Base-by-base conservation (phyloP, 371 early-diverging fungal species). In the Nematocida ausubeli region DNA sequence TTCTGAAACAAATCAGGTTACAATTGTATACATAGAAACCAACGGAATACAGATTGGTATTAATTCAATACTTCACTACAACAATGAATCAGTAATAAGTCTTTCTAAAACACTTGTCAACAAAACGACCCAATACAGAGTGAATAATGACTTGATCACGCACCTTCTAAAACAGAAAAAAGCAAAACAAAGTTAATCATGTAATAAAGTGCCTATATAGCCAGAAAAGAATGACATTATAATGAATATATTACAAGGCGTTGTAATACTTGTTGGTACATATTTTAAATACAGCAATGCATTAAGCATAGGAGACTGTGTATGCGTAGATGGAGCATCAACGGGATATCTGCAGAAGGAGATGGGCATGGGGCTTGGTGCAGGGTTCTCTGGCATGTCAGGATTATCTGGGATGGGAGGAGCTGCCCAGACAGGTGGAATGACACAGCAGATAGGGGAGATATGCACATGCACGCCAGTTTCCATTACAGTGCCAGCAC, bases 1-100 rank as follows among this genome's bases (percentile, higher is more conserved):
- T 6, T 19, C 26, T 14, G 7, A 9, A 7, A 49, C 34, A 34
- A 47, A 52, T 47, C 37, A 42, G 54, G 39, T 22, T 9, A 14
- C 6, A n/a, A 57, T 75, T 6, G 37, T n/a, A 24, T 75, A 75
- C 67, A 42, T 75, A 66, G 78, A 75, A 32, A 66, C 58, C 12
- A 40, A 75, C 5, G 52, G 54, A 24, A 30, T 16, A 40, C 34
- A 44, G 35, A 42, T 75, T 24, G 78, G 78, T 7, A 30, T 26
- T 22, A 49, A 49, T 9, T 54, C 52, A 5, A 34, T 75, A 26
- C 32, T 75, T 24, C 35, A 26, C 12, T 9, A 37, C 12, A 58
- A 9, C 5, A 37, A 26, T 7, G 26, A 26, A 14, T 6, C 19
- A 37, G 39, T 58, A 32, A 58, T 58, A 58, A 58, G 35, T 4